phyloP scores from a whole-genome alignment of 2,329 filamentous ascomycete species.

The Talaromyces rugulosus region DNA sequence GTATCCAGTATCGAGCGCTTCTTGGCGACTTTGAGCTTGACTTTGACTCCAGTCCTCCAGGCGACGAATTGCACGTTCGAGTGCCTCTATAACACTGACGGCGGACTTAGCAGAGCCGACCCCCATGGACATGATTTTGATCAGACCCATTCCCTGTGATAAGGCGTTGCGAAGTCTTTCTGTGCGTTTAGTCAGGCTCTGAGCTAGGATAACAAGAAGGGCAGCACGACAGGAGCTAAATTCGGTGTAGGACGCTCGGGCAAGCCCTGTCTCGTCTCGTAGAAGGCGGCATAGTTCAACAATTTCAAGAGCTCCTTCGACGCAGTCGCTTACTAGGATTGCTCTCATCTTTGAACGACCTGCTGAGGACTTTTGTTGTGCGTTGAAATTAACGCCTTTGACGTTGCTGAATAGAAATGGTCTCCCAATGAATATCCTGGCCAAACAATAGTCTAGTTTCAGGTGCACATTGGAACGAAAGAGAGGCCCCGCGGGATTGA shows the following conservation, averaged over 20 bases:
- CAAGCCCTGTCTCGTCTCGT: slow-evolving; percentile 49
- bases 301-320: slow-evolving; percentile 50
- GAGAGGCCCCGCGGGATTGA: slow-evolving; percentile 37
- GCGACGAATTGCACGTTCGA: slow-evolving; percentile 46
- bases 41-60: slow-evolving; percentile 42
- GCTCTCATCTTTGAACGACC: slow-evolving; percentile 31
- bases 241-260: slow-evolving; percentile 53
- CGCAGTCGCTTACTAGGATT: slow-evolving; percentile 49
- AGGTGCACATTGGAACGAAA: slow-evolving; percentile 50
- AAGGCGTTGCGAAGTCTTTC: slow-evolving; percentile 44
- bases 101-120: slow-evolving; percentile 52
- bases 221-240: slow-evolving; percentile 55
- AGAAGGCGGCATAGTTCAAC: slow-evolving; percentile 50
- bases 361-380: slow-evolving; percentile 24
- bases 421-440: slow-evolving; percentile 52
- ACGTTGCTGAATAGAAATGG: slow-evolving; percentile 48
- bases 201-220: slow-evolving; percentile 45
- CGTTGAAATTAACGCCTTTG: slow-evolving; percentile 24
- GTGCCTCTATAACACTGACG: slow-evolving; percentile 51
- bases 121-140: slow-evolving; percentile 52
- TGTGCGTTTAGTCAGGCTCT: slow-evolving; percentile 37
- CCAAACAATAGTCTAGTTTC: slow-evolving; percentile 50
- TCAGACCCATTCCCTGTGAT: slow-evolving; percentile 48
- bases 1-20: slow-evolving; percentile 45
- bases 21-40: slow-evolving; percentile 23